Conservation (phyloP, 257 asterid species). For the Capsicum chinense region DNA sequence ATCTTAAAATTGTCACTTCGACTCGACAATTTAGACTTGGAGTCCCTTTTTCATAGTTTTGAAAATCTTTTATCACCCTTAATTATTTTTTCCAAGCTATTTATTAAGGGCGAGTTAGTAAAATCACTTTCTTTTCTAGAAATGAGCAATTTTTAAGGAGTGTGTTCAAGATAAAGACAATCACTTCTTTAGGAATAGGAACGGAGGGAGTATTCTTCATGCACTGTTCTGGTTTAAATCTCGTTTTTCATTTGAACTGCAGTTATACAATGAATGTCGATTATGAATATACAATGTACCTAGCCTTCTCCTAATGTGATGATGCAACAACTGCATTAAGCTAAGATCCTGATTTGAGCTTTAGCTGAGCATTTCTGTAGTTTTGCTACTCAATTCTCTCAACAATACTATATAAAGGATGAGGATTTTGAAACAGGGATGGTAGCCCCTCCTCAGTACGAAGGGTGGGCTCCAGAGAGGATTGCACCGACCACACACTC, state of each 20-base stretch:
- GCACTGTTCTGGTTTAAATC: background rate
- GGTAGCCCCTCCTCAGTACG: background rate
- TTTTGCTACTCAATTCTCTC: constrained; percentile 43
- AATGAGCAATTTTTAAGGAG: no score
- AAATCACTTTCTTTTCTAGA: no score
- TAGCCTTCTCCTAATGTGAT: background rate
- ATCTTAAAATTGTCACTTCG: no score
- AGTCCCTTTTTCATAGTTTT: no score
- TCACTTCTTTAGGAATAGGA: no score
- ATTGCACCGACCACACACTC: background rate
- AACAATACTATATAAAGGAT: background rate
- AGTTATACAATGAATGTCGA: background rate
- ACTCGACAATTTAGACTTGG: no score
- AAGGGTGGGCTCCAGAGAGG: background rate
- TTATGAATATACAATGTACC: background rate
- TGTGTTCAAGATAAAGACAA: no score
- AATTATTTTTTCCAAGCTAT: no score
- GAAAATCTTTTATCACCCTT: no score
- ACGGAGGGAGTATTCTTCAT: background rate
- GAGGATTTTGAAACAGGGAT: background rate
- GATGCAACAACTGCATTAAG: background rate
- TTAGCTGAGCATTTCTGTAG: constrained; percentile 60
- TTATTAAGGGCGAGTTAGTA: no score
- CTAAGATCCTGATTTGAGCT: constrained; percentile 54
- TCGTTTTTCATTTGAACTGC: background rate